Conservation (phyloP, 495 filamentous ascomycete genomes). For the Aspergillus sparsus region DNA sequence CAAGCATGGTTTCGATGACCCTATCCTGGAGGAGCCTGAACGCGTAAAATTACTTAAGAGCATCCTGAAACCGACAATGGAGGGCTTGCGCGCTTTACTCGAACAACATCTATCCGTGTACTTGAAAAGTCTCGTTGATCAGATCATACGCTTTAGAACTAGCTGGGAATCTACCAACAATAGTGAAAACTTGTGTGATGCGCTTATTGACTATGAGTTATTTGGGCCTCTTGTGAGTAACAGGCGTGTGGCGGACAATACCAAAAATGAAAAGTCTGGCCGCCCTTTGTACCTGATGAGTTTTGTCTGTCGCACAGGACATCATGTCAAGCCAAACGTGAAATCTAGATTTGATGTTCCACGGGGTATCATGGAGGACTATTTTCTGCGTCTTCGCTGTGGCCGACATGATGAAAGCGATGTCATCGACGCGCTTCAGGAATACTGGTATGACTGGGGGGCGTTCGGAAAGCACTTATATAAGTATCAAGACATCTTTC, state of each 20-base stretch:
- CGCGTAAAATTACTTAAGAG: background rate
- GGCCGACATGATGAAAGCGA: constrained; percentile 38
- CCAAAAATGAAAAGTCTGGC: too few species aligned
- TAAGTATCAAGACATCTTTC: constrained; percentile 38
- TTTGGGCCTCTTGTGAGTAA: constrained; percentile 32
- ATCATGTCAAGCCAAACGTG: constrained; percentile 14
- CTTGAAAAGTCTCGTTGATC: constrained; percentile 26
- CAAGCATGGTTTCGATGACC: constrained; percentile 13
- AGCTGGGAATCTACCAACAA: constrained; percentile 5
- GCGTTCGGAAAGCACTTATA: constrained; percentile 36
- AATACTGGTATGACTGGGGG: constrained; percentile 49
- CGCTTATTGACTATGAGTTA: constrained; percentile 1
- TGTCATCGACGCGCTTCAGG: constrained; percentile 39
- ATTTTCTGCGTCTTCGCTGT: constrained; percentile 34
- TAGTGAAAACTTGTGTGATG: constrained; percentile 12
- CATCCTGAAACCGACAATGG: background rate
- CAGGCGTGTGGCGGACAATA: background rate
- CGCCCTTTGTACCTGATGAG: constrained; percentile 38
- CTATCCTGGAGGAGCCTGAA: constrained; percentile 6
- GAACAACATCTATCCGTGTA: constrained; percentile 21
- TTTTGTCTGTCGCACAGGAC: constrained; percentile 33
- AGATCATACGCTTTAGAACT: constrained; percentile 23
- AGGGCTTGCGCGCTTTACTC: constrained; percentile 18
- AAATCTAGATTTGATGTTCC: constrained; percentile 40
- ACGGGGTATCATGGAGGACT: constrained; percentile 41